Conservation (phyloP, 495 filamentous ascomycete species). For the Neurospora intermedia region DNA sequence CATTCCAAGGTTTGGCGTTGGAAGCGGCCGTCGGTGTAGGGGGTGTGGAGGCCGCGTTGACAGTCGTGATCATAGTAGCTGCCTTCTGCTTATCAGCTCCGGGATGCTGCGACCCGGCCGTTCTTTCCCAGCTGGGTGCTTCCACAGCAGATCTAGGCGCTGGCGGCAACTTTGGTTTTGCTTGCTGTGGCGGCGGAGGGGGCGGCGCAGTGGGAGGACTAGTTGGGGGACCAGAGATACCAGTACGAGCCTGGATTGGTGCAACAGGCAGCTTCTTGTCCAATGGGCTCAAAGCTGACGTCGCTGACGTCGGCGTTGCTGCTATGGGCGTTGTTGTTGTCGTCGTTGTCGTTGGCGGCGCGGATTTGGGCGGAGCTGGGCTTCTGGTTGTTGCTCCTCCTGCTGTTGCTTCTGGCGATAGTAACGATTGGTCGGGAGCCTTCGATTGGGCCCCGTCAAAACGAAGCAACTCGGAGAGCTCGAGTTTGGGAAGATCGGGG, state of each 20-base stretch:
- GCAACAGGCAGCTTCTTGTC: neutral
- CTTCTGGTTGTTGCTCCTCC: neutral
- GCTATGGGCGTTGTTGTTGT: neutral
- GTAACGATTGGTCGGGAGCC: neutral
- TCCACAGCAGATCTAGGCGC: neutral
- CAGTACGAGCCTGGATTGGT: neutral
- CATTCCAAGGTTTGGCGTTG: conserved; percentile 9
- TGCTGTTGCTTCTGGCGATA: neutral
- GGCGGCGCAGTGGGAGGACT: neutral
- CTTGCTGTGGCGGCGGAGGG: neutral
- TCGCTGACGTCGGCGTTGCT: neutral
- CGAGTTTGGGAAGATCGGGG: neutral
- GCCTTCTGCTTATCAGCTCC: neutral
- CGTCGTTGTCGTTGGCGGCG: neutral
- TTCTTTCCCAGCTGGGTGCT: neutral
- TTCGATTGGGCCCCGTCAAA: neutral
- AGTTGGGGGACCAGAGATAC: neutral
- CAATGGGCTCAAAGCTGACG: neutral
- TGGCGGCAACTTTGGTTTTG: neutral
- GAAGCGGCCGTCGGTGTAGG: conserved; percentile 12
- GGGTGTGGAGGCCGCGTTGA: conserved; percentile 11
- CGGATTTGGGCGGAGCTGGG: neutral
- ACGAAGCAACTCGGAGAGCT: neutral
- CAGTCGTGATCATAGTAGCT: neutral
- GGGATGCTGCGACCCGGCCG: neutral